Evolutionary conservation across 257 asterid species (phyloP), one percentile per base, ranked within the genome.

Genomic region (Solanum medicagineum): DNA sequence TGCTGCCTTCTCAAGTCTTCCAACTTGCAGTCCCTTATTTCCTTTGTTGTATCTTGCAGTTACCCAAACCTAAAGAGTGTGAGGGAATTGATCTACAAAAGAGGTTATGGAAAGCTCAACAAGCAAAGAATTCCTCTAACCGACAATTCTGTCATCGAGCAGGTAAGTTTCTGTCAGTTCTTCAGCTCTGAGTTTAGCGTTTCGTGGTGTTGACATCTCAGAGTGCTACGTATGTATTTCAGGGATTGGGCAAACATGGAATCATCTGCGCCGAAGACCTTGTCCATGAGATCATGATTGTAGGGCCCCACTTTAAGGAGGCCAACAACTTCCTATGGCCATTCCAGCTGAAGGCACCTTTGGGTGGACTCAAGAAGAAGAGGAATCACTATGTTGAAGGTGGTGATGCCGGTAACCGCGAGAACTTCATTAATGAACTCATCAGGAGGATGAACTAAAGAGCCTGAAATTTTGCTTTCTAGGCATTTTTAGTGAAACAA

Each of bases 341-440:
- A 9, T 92, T 92, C 91, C 94, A 92, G 85, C 88, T 92, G 60
- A 92, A 89, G 59, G 93, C 94, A 40, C 93, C 93, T 24, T 85
- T 91, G 87, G 93, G 94, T 85, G 94, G 94, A 42, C 82, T 92
- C 81, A 87, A 92, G 92, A 92, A 87, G 91, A 92, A 92, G 92
- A 92, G 93, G 81, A 92, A 92, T 83, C 93, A 92, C 81, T 92
- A 92, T 17, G 94, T 92, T 8, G 93, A 92, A 86, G 93, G 94
- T 77, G 94, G 93, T 44, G 92, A 92, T 88, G 94, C 94, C 24
- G 94, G 94, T 60, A 91, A 91, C 83, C 90, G 93, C 1, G 92
- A 91, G 84, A 92, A 91, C 84, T 90, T 86, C 89, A 89, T 91
- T 63, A 90, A 89, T 26, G 93, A 88, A 65, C 91, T 92, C 56